Evolutionary conservation across 1,284 basidiomycete species (phyloP).

Genomic region (Leucoagaricus sp.): DNA sequence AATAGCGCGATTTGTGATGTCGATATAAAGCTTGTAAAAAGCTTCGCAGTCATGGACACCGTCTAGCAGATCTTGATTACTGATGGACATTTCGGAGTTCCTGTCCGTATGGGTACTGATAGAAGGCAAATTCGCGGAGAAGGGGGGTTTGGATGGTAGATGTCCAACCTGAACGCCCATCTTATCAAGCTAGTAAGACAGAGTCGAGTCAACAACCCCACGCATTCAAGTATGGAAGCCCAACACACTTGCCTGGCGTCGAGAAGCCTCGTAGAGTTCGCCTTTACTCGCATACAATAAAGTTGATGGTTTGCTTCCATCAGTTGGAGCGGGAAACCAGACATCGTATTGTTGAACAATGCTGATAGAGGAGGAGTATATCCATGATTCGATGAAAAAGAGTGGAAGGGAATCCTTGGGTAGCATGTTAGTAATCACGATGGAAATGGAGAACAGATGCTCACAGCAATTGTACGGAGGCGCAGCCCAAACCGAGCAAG

Average conservation of each 20-base stretch:
- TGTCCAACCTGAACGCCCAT: slow-evolving; percentile 76
- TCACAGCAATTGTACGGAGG: slow-evolving; percentile 75
- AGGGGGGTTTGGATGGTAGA: slow-evolving; percentile 74
- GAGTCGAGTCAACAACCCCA: slow-evolving; percentile 15
- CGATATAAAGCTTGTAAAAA: slow-evolving; percentile 78
- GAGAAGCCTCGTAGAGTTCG: slow-evolving; percentile 81
- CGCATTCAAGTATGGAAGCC: too few relatives aligned
- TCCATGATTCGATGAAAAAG: slow-evolving; percentile 93
- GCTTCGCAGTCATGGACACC: slow-evolving; percentile 57
- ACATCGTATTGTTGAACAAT: slow-evolving; percentile 83
- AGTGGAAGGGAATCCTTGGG: slow-evolving; percentile 67
- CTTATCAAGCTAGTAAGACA: slow-evolving; percentile 71
- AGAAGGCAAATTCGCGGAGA: slow-evolving; percentile 47
- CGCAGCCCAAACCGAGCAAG: slow-evolving; percentile 81
- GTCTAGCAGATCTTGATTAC: slow-evolving; percentile 61
- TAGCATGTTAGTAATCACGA: slow-evolving; percentile 19
- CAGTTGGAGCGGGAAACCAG: slow-evolving; percentile 60
- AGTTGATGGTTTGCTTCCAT: slow-evolving; percentile 42
- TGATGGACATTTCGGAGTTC: slow-evolving; percentile 19
- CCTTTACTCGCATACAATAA: slow-evolving; percentile 73
- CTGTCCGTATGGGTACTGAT: slow-evolving; percentile 17
- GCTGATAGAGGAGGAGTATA: slow-evolving; percentile 87
- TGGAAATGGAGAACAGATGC: slow-evolving; percentile 22
- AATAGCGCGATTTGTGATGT: slow-evolving; percentile 78
- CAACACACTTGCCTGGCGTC: slow-evolving; percentile 74